Evolutionary conservation across 129 eudicot species (phyloP).

Genomic region (Pseudognaphalium luteoalbum): DNA sequence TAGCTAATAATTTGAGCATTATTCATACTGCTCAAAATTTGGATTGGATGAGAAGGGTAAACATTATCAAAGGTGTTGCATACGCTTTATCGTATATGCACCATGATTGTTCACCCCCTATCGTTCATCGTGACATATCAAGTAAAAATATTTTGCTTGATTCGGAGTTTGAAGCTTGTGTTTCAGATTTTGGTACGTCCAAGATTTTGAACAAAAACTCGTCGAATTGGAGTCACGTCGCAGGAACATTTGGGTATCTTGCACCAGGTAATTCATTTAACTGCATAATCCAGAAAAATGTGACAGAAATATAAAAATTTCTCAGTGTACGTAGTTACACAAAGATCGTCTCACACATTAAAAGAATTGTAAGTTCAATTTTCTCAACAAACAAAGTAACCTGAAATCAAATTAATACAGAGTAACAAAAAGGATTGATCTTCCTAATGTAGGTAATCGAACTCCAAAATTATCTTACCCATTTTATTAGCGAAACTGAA

Average conservation of each 20-base stretch:
- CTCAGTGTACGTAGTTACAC: too few relatives aligned
- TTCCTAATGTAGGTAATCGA: too few relatives aligned
- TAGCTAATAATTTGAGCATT: background rate
- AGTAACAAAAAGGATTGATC: too few relatives aligned
- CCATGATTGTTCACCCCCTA: slow-evolving; percentile 40
- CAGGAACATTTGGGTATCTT: slow-evolving; percentile 41
- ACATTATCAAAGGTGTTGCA: slow-evolving; percentile 34
- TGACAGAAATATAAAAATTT: too few relatives aligned
- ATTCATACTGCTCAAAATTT: slow-evolving; percentile 1
- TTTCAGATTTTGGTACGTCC: slow-evolving; percentile 40
- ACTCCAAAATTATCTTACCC: too few relatives aligned
- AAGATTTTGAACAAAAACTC: slow-evolving; percentile 30
- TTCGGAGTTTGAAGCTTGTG: slow-evolving; percentile 34
- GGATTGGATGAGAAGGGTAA: slow-evolving; percentile 36
- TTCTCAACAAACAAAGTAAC: too few relatives aligned
- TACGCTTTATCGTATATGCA: slow-evolving; percentile 42
- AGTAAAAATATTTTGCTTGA: slow-evolving; percentile 40
- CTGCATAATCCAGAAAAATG: background rate
- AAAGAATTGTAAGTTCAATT: too few relatives aligned
- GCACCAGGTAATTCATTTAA: slow-evolving; percentile 33
- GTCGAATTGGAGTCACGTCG: slow-evolving; percentile 33
- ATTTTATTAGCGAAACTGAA: too few relatives aligned
- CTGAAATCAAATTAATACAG: too few relatives aligned
- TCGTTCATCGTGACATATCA: slow-evolving; percentile 42
- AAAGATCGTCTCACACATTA: too few relatives aligned